Base-by-base conservation (phyloP, 2,329 filamentous ascomycete species). In the Teratosphaeria gauchensis region DNA sequence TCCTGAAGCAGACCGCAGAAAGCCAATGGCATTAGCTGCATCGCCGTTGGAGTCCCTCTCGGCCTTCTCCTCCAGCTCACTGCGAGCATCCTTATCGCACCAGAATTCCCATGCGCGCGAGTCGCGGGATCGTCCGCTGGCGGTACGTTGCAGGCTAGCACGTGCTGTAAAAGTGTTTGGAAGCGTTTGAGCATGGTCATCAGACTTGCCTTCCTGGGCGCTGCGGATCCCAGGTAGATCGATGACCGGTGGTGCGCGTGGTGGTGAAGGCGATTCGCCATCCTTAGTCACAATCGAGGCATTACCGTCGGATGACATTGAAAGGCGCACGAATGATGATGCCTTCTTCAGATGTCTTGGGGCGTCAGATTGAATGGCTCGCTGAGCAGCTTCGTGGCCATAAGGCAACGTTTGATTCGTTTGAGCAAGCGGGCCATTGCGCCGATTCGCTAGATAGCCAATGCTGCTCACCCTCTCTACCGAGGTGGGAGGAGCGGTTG, bases 31-130 rank as follows among this genome's bases (percentile, higher is more conserved):
- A 35, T 88, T 88, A 60, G 88, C 83, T 57, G 89, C 90, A 51
- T 88, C 92, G 24, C 89, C 90, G 64, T 82, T 89, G 7, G 84
- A 84, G 69, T 95, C 90, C 65, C 89, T 85, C 74, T 92, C 88
- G 9, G 89, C 88, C 64, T 90, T 87, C n/a, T 83, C 83, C 24
- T 87, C 91, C 58, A 96, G 77, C 64, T 90, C 88, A 68, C 90
- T 89, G 51, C 88, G 85, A 56, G 83, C 79, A 64, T 94, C 89
- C 7, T 86, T 85, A 69, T 95, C 90, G 67, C 90, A 92, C 76
- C 89, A 92, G 59, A 90, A 90, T 69, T 95, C 90, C 92, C 92
- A 96, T 6, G 88, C 89, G 55, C 91, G 85, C 19, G 91, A 89
- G 72, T 96, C 89, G 57, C 90, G 85, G 59, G 92, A 96, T 58